Evolutionary conservation across 306 rosid genomes (phyloP), one percentile per base, ranked within the genome.

Genomic region (Coriaria nepalensis): DNA sequence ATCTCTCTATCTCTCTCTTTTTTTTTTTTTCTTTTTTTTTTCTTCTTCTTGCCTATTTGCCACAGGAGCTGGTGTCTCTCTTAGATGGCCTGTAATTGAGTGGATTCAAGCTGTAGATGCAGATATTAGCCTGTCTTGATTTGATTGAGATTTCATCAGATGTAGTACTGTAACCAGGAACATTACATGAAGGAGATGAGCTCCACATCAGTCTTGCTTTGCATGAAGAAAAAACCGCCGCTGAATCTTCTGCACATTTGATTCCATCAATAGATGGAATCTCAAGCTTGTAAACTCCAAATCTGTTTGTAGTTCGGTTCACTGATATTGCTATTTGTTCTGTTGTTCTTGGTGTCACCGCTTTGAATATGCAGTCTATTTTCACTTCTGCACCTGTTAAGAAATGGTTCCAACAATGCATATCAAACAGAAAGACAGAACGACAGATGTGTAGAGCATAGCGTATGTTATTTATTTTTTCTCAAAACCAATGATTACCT

Each of bases 251-350:
- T 34, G 95, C 95, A 46, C 97, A 90, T 65, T 70, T 82, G 51
- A 90, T 80, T 45, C 97, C 97, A 47, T 90, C 97, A 40, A 90
- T 74, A 7, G 95, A 76, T 47, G 97, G 97, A 45, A 90, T 81
- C 62, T 77, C 93, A 75, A 90, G 43, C 69, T 40, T 84, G 78
- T 84, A 90, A 42, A 90, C 43, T 20, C 93, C 97, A 62, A 55
- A 50, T 55, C 61, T 78, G 41, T 90, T 79, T 47, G 97, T 90
- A 2, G 97, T 90, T 73, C 93, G 76, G 53, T 79, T 90, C 49
- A 78, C 97, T 49, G 95, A 90, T 43, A 90, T 57, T 51, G 83
- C 60, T 64, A 90, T 79, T 52, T 90, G 80, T 56, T 90, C 95
- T 51, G 62, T 47, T 2, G 82, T 78, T 56, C 79, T 75, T 20